These are phyloP conservation scores for Phlebiopsis flavidoalba DNA, from an alignment of 768 basidiomycete species.

Conservation along the genomic window DNA sequence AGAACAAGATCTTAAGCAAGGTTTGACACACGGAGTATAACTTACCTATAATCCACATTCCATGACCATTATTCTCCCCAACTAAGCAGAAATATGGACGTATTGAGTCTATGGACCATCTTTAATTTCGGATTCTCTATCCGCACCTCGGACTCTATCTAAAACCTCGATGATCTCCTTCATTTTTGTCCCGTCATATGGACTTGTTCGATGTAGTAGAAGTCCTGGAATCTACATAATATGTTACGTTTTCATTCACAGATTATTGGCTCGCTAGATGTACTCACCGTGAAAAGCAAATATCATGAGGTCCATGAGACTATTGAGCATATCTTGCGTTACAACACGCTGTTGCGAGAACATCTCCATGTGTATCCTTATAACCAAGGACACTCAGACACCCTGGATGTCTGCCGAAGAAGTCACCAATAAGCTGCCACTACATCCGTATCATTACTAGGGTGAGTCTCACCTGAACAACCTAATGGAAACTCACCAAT, in stretches of 20 bases:
- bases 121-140: background rate
- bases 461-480: background rate
- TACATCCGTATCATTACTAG: too few relatives aligned
- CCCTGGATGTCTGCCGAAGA: too few relatives aligned
- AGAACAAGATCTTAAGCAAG: background rate
- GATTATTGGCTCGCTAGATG: too few relatives aligned
- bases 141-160: background rate
- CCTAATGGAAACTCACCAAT: background rate
- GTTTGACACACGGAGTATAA: background rate
- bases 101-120: background rate
- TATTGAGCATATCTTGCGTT: background rate
- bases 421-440: too few relatives aligned
- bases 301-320: background rate
- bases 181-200: background rate
- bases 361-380: slow-evolving; percentile 16
- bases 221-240: background rate
- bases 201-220: background rate
- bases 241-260: too few relatives aligned
- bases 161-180: background rate
- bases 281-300: background rate
- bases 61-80: background rate
- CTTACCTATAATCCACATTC: background rate
- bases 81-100: background rate
- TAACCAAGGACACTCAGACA: background rate
- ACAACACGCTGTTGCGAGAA: slow-evolving; percentile 12